Evolutionary conservation across 345 rosid species (phyloP).

Genomic region (Erucastrum elatum): DNA sequence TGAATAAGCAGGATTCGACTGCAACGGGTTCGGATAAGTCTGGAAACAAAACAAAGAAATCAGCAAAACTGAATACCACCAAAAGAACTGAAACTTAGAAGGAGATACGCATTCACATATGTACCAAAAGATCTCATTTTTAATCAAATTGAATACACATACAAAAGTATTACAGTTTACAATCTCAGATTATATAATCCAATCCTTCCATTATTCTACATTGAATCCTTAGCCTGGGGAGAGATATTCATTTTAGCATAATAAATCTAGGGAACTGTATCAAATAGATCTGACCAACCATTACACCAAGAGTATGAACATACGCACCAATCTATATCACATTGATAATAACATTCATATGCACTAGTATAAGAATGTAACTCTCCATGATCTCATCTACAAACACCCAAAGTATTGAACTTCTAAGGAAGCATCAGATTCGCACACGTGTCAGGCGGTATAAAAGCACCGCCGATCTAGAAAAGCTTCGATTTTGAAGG

Average conservation of each 20-base stretch:
- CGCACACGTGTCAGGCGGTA: conserved; percentile 24
- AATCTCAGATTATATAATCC: not conserved
- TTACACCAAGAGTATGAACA: not conserved
- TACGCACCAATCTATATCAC: not conserved
- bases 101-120: not conserved
- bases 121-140: not conserved
- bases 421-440: conserved; percentile 4
- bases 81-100: not conserved
- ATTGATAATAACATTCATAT: not conserved
- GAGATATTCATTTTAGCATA: not conserved
- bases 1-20: conserved; percentile 61
- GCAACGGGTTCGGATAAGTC: conserved; percentile 68
- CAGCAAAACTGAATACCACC: not conserved
- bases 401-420: not conserved
- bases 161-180: no score
- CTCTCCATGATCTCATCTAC: conserved; percentile 4
- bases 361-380: no score
- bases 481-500: not conserved
- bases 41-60: conserved; percentile 30
- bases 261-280: not conserved
- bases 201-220: conserved; percentile 7
- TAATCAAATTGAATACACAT: not conserved
- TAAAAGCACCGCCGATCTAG: conserved; percentile 11
- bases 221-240: not conserved
- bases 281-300: conserved; percentile 23